Evolutionary conservation across 2,329 filamentous ascomycete genomes (phyloP).

Genomic region (Waltergamsia citrina): DNA sequence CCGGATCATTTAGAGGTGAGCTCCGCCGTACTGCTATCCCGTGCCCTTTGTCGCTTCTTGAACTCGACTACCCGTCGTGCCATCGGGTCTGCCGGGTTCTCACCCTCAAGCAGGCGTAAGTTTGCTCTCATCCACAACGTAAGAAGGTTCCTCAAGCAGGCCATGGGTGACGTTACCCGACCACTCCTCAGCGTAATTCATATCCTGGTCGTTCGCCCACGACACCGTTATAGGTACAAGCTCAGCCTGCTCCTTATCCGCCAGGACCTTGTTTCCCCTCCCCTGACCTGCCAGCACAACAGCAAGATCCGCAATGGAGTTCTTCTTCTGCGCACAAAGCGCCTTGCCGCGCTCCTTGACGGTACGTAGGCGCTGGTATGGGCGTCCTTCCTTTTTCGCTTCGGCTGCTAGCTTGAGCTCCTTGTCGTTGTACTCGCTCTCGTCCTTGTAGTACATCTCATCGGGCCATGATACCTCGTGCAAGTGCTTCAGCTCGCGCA

Average conservation of each 20-base stretch:
- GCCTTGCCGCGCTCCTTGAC: constrained; percentile 36
- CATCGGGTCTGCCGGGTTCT: no score
- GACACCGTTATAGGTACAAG: constrained; percentile 35
- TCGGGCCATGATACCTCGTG: constrained; percentile 54
- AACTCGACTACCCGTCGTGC: no score
- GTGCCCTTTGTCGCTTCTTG: no score
- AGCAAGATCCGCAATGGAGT: constrained; percentile 55
- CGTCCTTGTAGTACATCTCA: constrained; percentile 30
- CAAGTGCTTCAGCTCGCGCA: constrained; percentile 53
- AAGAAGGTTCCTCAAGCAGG: constrained; percentile 20
- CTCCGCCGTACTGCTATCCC: no score
- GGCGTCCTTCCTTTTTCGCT: constrained; percentile 17
- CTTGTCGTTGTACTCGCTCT: constrained; percentile 20
- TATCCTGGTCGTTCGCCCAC: constrained; percentile 41
- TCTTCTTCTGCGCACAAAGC: constrained; percentile 51
- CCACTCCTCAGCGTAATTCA: constrained; percentile 37
- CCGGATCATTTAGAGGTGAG: no score
- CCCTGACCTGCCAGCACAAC: constrained; percentile 43
- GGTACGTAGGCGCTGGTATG: constrained; percentile 22
- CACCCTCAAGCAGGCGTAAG: no score
- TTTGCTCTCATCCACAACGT: constrained; percentile 8
- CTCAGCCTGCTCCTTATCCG: constrained; percentile 11
- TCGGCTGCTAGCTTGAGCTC: constrained; percentile 22
- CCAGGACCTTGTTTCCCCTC: constrained; percentile 37
- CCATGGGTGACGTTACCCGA: constrained; percentile 43